These are phyloP conservation scores for Debaryomyces psychrophilus DNA, from an alignment of 1,139 yeast genomes.

Conservation along the genomic window DNA sequence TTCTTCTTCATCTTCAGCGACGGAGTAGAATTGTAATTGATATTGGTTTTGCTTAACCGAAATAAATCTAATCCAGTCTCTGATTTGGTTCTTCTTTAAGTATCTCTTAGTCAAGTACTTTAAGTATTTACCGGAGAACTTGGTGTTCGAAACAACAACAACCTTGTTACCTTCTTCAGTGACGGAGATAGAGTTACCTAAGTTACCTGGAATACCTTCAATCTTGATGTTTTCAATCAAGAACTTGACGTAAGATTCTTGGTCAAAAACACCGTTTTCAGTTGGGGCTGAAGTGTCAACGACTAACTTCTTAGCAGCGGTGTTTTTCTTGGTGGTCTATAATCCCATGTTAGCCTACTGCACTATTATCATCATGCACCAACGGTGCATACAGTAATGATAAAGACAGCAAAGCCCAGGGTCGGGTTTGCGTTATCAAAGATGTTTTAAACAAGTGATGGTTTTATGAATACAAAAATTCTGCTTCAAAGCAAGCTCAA, in stretches of 20 bases:
- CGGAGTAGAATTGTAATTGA: conserved; percentile 99
- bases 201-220: conserved; percentile 94
- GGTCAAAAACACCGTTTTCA: conserved; percentile 97
- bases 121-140: conserved; percentile 99
- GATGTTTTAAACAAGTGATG: conserved; percentile 7
- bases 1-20: conserved; percentile 93
- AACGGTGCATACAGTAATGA: conserved; percentile 24
- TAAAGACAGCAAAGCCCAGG: conserved; percentile 62
- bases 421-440: conserved; percentile 36
- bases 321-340: conserved; percentile 80
- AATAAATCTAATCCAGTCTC: conserved; percentile 99
- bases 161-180: conserved; percentile 83
- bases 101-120: conserved; percentile 99
- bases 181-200: conserved; percentile 92
- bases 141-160: conserved; percentile 86
- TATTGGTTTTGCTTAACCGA: conserved; percentile 94
- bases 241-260: conserved; percentile 97
- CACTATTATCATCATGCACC: conserved; percentile 43
- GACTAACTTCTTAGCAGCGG: conserved; percentile 84
- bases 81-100: conserved; percentile 99
- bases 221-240: conserved; percentile 99
- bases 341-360: conserved; percentile 60
- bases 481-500: neutral
- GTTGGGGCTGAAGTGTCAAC: conserved; percentile 98
- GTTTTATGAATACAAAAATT: conserved; percentile 16